These are phyloP conservation scores for Paraconiothyrium brasiliense DNA, from an alignment of 2,329 filamentous ascomycete species.

Conservation along the genomic window DNA sequence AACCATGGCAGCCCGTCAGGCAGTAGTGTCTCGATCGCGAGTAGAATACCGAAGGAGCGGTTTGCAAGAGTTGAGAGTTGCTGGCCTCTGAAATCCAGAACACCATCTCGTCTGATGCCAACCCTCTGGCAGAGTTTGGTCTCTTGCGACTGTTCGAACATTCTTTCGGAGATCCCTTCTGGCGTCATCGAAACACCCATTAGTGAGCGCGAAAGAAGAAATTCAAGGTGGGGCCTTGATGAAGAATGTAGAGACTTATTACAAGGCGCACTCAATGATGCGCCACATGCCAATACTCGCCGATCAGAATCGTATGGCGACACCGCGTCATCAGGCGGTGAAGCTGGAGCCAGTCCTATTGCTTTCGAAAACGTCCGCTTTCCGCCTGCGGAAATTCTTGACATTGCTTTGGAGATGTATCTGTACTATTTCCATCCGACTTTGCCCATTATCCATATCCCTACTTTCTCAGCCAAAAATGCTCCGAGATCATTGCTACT, in stretches of 20 bases:
- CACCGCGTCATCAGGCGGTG: conserved; percentile 43
- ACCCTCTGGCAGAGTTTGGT: conserved; percentile 47
- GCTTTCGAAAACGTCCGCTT: conserved; percentile 47
- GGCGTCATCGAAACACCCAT: conserved; percentile 36
- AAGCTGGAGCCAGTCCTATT: conserved; percentile 36
- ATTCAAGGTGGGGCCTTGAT: conserved; percentile 49
- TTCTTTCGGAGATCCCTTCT: conserved; percentile 44
- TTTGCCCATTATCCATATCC: conserved; percentile 63
- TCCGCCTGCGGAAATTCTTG: conserved; percentile 62
- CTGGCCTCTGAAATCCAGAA: conserved; percentile 47
- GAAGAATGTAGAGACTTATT: conserved; percentile 54
- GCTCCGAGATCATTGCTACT: conserved; percentile 59
- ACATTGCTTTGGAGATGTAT: conserved; percentile 64
- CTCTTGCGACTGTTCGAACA: conserved; percentile 42
- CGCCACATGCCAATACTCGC: conserved; percentile 29
- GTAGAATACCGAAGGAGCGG: conserved; percentile 49
- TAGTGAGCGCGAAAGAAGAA: conserved; percentile 41
- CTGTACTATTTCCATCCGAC: conserved; percentile 64
- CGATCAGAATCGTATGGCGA: conserved; percentile 42
- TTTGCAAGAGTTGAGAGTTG: conserved; percentile 52
- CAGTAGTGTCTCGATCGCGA: conserved; percentile 49
- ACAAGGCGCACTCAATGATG: conserved; percentile 40
- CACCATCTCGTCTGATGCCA: conserved; percentile 44
- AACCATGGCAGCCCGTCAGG: conserved; percentile 46
- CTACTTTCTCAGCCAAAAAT: conserved; percentile 62